Evolutionary conservation across 2,329 filamentous ascomycete genomes (phyloP).

Genomic region (Gaeumannomyces tritici): DNA sequence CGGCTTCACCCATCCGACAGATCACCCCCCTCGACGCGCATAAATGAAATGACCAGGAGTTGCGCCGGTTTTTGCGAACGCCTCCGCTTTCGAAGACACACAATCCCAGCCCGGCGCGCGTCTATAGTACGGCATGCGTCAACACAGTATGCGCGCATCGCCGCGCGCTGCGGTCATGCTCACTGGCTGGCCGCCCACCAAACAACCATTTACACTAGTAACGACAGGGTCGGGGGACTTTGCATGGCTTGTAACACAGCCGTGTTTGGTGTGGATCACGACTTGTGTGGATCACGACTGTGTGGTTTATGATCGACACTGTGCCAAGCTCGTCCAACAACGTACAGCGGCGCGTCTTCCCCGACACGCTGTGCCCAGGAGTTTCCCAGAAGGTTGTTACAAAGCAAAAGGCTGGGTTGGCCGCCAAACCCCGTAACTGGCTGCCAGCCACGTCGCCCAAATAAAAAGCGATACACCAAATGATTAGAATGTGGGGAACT

Average conservation of each 20-base stretch:
- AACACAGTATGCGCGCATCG: neutral
- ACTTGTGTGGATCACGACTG: neutral
- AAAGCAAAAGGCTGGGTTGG: too few relatives aligned
- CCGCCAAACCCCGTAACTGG: neutral
- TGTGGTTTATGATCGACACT: neutral
- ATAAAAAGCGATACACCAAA: too few relatives aligned
- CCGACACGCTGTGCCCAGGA: neutral
- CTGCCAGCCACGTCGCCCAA: too few relatives aligned
- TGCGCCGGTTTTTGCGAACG: neutral
- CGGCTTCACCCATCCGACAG: neutral
- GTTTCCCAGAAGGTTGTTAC: too few relatives aligned
- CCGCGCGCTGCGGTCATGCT: neutral
- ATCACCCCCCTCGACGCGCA: neutral
- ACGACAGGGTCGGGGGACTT: neutral
- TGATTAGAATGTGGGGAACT: too few relatives aligned
- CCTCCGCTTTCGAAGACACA: neutral
- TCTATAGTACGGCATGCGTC: too few relatives aligned
- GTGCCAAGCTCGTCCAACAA: neutral
- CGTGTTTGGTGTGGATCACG: neutral
- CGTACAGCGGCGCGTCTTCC: neutral
- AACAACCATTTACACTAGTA: neutral
- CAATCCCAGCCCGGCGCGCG: neutral
- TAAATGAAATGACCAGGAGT: neutral
- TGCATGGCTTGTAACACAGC: neutral
- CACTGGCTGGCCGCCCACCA: neutral